Conservation (phyloP, 2,329 filamentous ascomycete species). For the Aspergillaceae sp. region DNA sequence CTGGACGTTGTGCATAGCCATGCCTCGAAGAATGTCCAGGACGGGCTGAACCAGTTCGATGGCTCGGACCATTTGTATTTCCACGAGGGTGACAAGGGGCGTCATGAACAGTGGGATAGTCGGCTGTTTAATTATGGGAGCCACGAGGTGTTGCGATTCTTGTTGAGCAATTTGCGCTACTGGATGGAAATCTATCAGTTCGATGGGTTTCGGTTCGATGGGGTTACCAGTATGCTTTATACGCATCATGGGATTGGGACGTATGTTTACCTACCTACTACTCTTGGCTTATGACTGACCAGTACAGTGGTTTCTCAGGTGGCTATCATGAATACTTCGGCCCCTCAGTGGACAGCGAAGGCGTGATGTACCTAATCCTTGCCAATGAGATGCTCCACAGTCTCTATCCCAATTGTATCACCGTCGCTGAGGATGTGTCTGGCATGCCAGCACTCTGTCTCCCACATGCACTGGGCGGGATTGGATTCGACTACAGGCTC, state of each 20-base stretch:
- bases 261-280: slow-evolving; percentile 44
- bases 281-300: neutral
- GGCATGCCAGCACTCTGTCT: slow-evolving; percentile 97
- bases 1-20: slow-evolving; percentile 97
- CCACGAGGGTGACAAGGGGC: slow-evolving; percentile 73
- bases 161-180: slow-evolving; percentile 89
- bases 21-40: slow-evolving; percentile 92
- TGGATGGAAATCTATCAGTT: slow-evolving; percentile 99
- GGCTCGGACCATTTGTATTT: slow-evolving; percentile 94
- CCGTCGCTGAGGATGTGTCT: slow-evolving; percentile 92
- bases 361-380: slow-evolving; percentile 87
- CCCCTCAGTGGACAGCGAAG: slow-evolving; percentile 78
- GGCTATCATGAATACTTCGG: slow-evolving; percentile 99
- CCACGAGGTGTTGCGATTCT: slow-evolving; percentile 90
- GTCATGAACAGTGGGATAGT: slow-evolving; percentile 92
- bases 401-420: slow-evolving; percentile 82
- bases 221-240: slow-evolving; percentile 98
- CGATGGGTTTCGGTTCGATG: slow-evolving; percentile 95
- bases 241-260: slow-evolving; percentile 92
- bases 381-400: slow-evolving; percentile 92
- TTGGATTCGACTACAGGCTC: slow-evolving; percentile 94
- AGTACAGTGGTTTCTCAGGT: slow-evolving; percentile 78
- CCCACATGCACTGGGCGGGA: slow-evolving; percentile 72
- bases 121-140: slow-evolving; percentile 93
- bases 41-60: slow-evolving; percentile 93